Base-by-base conservation (phyloP, 768 basidiomycete species). In the Auricularia sp. region DNA sequence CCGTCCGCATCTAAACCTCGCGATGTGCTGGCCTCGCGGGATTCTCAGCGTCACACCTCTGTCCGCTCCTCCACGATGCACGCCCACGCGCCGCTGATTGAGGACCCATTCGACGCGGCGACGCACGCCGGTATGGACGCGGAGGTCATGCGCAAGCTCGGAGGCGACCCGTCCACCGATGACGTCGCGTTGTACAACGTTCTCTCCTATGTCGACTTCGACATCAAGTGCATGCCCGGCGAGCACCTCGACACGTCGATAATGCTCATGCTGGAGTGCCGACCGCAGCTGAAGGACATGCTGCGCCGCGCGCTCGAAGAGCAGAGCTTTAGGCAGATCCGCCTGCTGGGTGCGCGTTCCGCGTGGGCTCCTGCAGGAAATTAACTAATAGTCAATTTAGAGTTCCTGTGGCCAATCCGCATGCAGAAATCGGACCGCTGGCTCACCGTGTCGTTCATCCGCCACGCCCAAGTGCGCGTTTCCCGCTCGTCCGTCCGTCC, bases 401-500 rank as follows among this genome's bases (percentile, higher is more conserved):
- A 59, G 23, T 59, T 29, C 29, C 56, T 59, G 6, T 59, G 56
- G 83, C 87, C 1, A 92, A 97, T 72, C 83, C 87, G 1, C 81
- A 86, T 10, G 88, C 91, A 77, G 77, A 97, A 47, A 86, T 98
- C 67, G 80, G 84, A 18, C 91, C 92, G 5, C 79, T 98, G 65
- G 85, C 91, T 36, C 88, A 90, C 47, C 29, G 34, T 59, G 23
- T 59, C 56, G 29, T 59, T 59, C 56, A 59, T 59, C 56, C 56
- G 56, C 23, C 56, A 59, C 12, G 56, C 56, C 34, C 56, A 59
- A 18, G 47, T 51, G 47, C 47, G 47, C 21, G 10, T 21, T 18
- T 18, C 21, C 47, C 14, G 0, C 18, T 11, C 6, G 6, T 51
- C 6, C 47, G 29, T 51, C 10, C 18, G 11, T 21, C 14, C 16